These are phyloP conservation scores for Epichloe coenophiala DNA, from an alignment of 2,329 filamentous ascomycete genomes.

Conservation along the genomic window DNA sequence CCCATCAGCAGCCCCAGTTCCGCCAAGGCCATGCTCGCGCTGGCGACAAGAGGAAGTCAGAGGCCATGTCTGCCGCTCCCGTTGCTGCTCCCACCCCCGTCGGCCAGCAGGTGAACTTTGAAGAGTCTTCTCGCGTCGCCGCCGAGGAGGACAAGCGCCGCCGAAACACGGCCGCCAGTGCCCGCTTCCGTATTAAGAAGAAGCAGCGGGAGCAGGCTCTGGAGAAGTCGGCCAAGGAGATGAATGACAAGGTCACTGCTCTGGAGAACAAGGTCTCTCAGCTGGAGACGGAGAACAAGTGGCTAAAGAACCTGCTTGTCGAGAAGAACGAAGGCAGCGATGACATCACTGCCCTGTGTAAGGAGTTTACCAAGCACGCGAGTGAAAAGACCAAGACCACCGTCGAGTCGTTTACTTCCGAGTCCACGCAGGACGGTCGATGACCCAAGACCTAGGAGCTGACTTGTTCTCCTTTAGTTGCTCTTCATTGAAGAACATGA, in stretches of 20 bases:
- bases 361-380: constrained; percentile 33
- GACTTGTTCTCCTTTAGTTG: background rate
- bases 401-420: constrained; percentile 11
- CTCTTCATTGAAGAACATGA: background rate
- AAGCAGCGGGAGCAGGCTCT: constrained; percentile 85
- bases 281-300: constrained; percentile 73
- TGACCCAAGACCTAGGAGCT: constrained; percentile 5
- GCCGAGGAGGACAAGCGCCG: constrained; percentile 85
- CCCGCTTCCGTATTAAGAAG: constrained; percentile 88
- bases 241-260: constrained; percentile 61
- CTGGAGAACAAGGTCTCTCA: constrained; percentile 63
- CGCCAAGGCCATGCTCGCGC: constrained; percentile 16
- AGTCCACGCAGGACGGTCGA: constrained; percentile 11
- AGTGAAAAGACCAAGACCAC: constrained; percentile 17
- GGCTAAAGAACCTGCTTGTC: constrained; percentile 66
- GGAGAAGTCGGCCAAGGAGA: constrained; percentile 69
- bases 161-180: constrained; percentile 77
- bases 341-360: constrained; percentile 35
- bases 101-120: constrained; percentile 40
- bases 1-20: constrained; percentile 25
- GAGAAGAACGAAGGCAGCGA: constrained; percentile 62
- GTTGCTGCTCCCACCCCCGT: constrained; percentile 1
- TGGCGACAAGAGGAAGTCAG: constrained; percentile 34
- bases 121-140: constrained; percentile 57
- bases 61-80: constrained; percentile 21